These are phyloP conservation scores for Phytopythium cucurbitacearum DNA, from an alignment of 352 stramenopile species.

Conservation along the genomic window DNA sequence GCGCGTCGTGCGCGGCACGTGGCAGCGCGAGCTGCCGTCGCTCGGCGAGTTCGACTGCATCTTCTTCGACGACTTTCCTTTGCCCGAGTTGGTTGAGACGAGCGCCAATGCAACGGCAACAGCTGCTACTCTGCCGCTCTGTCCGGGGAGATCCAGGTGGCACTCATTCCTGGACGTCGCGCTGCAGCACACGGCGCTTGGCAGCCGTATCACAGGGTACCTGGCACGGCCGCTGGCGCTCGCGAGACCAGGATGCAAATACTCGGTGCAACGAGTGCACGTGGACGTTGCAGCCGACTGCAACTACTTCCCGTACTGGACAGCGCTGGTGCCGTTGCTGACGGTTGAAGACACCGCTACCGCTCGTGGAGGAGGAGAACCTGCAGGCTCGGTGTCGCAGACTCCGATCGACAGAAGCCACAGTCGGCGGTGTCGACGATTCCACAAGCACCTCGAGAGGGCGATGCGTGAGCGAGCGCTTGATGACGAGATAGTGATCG, in stretches of 20 bases:
- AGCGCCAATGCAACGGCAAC: not conserved
- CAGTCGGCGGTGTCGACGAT: too few species aligned
- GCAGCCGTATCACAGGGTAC: constrained; percentile 65
- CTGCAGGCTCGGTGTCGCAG: too few species aligned
- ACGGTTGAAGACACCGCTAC: constrained; percentile 32
- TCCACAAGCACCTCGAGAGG: too few species aligned
- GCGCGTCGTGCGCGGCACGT: constrained; percentile 55
- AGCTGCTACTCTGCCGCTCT: not conserved
- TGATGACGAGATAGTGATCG: too few species aligned
- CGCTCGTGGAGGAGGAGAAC: not conserved
- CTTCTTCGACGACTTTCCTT: constrained; percentile 82
- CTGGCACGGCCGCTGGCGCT: constrained; percentile 52
- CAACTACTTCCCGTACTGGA: constrained; percentile 61
- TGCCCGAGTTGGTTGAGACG: constrained; percentile 40
- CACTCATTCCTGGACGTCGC: constrained; percentile 62
- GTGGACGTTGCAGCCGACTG: constrained; percentile 44
- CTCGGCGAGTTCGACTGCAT: constrained; percentile 70
- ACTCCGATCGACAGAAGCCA: too few species aligned
- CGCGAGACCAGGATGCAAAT: constrained; percentile 29
- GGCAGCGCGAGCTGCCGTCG: constrained; percentile 51
- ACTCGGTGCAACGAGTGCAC: constrained; percentile 20
- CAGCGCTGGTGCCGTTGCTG: constrained; percentile 59
- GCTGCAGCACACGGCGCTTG: constrained; percentile 36
- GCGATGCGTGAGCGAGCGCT: too few species aligned
- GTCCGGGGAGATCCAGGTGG: constrained; percentile 45